Evolutionary conservation across 352 stramenopile species (phyloP), one percentile per base, ranked within the genome.

Genomic region (Phytophthora ohioensis): DNA sequence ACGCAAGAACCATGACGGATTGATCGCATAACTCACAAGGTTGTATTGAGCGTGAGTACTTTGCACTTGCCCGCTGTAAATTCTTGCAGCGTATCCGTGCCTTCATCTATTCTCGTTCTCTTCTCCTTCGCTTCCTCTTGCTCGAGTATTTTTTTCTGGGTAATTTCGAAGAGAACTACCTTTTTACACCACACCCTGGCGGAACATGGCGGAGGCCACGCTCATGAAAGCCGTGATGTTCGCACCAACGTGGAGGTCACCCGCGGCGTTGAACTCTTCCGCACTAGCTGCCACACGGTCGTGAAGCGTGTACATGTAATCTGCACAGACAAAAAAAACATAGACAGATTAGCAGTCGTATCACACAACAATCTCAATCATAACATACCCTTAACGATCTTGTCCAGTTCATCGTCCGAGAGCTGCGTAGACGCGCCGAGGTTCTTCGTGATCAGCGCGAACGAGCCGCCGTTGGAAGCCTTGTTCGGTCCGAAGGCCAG

Each of bases 221-320:
- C 93, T 93, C 64, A 99, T 90, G 75, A 99, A 99, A 77, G 96
- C 97, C 41, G 91, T 88, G 82, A 99, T 99, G 80, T 98, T 99
- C 31, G 93, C 87, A 55, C 97, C 98, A n/a, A 84, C 78, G 79
- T 95, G 85, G 45, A 94, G 83, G 66, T 96, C 85, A 30, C 89
- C 88, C 2, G 76, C 66, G 30, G 75, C 79, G 69, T 94, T 95
- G 67, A 95, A 95, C 30, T 95, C 88, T 47, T 81, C 78, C 10
- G 87, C 87, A 11, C 79, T 91, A 41, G 76, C 80, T 15, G 85
- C 82, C 56, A 95, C 87, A 41, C 80, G 79, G 55, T 92, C 83
- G 68, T 93, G 84, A 43, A 94, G 75, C 32, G 78, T 54, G 58
- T 88, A 72, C 88, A 95, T 95, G 78, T 93, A 94, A 15, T 94